phyloP scores from a whole-genome alignment of 768 basidiomycete genomes.

The Russula brevipes region DNA sequence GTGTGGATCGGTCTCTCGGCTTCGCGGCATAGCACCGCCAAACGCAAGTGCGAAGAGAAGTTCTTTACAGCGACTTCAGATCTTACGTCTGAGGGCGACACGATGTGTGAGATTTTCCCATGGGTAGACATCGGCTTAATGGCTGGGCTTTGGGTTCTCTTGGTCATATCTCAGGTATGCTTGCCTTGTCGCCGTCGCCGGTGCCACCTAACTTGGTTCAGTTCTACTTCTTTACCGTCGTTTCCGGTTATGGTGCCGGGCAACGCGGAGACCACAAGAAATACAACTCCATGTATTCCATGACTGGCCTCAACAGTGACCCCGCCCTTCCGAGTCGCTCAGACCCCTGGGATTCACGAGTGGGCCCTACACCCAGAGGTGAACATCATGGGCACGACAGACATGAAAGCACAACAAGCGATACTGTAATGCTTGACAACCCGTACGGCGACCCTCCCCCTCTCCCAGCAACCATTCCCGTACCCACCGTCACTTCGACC shows the following conservation, averaged over 20 bases:
- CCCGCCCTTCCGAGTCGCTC: slow-evolving; percentile 60
- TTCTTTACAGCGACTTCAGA: slow-evolving; percentile 45
- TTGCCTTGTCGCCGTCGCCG: slow-evolving; percentile 25
- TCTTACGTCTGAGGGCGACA: slow-evolving; percentile 49
- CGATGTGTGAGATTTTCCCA: slow-evolving; percentile 83
- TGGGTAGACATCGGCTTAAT: slow-evolving; percentile 93
- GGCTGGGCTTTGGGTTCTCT: slow-evolving; percentile 79
- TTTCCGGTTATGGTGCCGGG: slow-evolving; percentile 60
- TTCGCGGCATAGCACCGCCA: slow-evolving; percentile 64
- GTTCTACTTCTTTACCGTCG: slow-evolving; percentile 46
- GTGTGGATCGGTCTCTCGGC: slow-evolving; percentile 82
- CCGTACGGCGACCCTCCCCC: slow-evolving; percentile 7
- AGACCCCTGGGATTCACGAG: slow-evolving; percentile 66
- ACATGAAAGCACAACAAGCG: slow-evolving; percentile 22
- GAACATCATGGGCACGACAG: slow-evolving; percentile 20
- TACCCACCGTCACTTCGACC: slow-evolving; percentile 1
- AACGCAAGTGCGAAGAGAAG: slow-evolving; percentile 53
- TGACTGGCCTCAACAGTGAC: slow-evolving; percentile 49
- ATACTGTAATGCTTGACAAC: slow-evolving; percentile 16
- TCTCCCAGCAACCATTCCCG: neutral
- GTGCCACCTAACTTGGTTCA: slow-evolving; percentile 36
- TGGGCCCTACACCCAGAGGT: slow-evolving; percentile 26
- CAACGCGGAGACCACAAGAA: slow-evolving; percentile 79
- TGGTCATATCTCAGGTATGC: slow-evolving; percentile 72
- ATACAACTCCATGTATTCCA: slow-evolving; percentile 68